Evolutionary conservation across 2,329 filamentous ascomycete species (phyloP).

Genomic region (Exophiala sp.): DNA sequence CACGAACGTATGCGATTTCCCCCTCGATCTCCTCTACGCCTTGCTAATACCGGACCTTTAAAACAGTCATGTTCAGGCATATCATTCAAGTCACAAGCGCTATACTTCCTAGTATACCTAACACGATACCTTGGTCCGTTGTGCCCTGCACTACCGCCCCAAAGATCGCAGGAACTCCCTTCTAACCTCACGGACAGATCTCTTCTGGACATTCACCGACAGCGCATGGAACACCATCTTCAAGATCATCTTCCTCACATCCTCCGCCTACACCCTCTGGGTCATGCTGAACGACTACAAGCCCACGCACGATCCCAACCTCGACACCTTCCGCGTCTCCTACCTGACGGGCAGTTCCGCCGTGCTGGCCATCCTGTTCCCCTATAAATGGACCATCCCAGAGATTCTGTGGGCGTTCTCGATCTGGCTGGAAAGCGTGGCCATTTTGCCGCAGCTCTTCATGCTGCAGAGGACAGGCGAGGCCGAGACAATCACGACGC

Average conservation of each 20-base stretch:
- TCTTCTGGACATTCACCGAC: slow-evolving; percentile 77
- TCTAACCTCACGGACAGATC: slow-evolving; percentile 53
- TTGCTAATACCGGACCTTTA: slow-evolving; percentile 15
- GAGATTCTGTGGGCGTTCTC: slow-evolving; percentile 95
- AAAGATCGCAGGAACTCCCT: slow-evolving; percentile 8
- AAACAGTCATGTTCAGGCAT: slow-evolving; percentile 88
- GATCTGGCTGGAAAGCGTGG: slow-evolving; percentile 96
- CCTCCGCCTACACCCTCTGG: slow-evolving; percentile 92
- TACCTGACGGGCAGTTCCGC: slow-evolving; percentile 78
- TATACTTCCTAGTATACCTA: slow-evolving; percentile 91
- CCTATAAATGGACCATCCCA: slow-evolving; percentile 74
- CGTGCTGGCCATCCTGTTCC: slow-evolving; percentile 75
- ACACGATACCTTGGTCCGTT: slow-evolving; percentile 79
- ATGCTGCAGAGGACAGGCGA: slow-evolving; percentile 97
- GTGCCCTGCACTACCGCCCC: background rate
- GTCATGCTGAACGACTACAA: slow-evolving; percentile 98
- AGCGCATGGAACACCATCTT: slow-evolving; percentile 91
- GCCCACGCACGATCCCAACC: slow-evolving; percentile 92
- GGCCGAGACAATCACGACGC: slow-evolving; percentile 98
- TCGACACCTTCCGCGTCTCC: slow-evolving; percentile 95
- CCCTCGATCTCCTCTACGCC: background rate
- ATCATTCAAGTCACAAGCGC: slow-evolving; percentile 96
- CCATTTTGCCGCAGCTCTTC: slow-evolving; percentile 94
- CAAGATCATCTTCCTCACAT: slow-evolving; percentile 90
- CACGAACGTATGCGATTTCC: slow-evolving; percentile 65